Evolutionary conservation across 116 monocot genomes (phyloP), one percentile per base, ranked within the genome.

Genomic region (Trichopus zeylanicus): DNA sequence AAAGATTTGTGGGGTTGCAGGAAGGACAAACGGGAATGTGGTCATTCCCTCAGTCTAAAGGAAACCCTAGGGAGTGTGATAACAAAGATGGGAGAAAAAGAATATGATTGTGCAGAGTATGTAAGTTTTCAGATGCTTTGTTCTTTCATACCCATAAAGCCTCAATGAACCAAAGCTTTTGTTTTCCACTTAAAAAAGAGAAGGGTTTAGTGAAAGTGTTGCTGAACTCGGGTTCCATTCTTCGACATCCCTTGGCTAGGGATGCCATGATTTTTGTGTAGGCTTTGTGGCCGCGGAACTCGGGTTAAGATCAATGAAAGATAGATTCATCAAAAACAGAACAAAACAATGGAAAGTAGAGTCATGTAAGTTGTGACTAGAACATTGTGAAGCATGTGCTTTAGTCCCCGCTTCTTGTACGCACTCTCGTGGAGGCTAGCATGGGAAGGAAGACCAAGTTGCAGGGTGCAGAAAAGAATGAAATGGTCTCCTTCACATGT

Each of bases 1-100:
- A n/a, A 19, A 32, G 20, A 7, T 57, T 60, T 22, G 38, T 46
- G 60, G 60, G 42, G 39, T 60, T 42, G 6, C 25, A n/a, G 26
- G 24, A 4, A 46, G 10, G 18, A 26, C 22, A 46, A 46, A 60
- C 31, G 34, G 33, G 33, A 57, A 57, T 18, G 26, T 53, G 26
- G 26, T 16, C 53, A 27, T 53, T 53, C 53, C 12, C 9, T 53
- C 53, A 1, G 10, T 28, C 49, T 49, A 22, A 28, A 24, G 51
- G 1, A 24, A 51, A 6, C 28, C 53, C 26, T 13, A 7, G 15
- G 53, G 28, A 6, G 28, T 12, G 9, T n/a, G 53, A 26, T 3
- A 53, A 53, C 8, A 28, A 16, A 53, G 28, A 23, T 27, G 2
- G 27, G 25, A 11, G 28, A 9, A 12, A 28, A 23, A 16, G 27